Evolutionary conservation across 2,329 filamentous ascomycete species (phyloP), one percentile per base, ranked within the genome.

Genomic region (Sporothrix luriei): DNA sequence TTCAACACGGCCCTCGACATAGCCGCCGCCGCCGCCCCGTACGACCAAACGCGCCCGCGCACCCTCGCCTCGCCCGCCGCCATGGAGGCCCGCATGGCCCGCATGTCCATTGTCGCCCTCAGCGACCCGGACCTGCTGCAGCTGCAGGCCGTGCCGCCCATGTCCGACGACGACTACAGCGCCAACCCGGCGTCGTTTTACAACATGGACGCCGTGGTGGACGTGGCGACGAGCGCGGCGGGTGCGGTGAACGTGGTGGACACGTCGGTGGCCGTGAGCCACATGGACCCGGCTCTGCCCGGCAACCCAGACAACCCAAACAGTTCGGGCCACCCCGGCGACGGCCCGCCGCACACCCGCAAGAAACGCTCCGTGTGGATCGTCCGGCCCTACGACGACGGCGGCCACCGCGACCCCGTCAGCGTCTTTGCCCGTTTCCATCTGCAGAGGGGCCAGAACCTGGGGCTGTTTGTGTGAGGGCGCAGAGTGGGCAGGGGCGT

Each of bases 281-380:
- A 13, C 40, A 43, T 43, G 40, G 40, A 13, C 40, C 40, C 40
- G 9, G 3, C 2, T 13, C 40, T 2, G 40, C 40, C 65, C 3
- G 21, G 33, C 9, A 29, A n/a, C 33, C 57, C 40, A 43, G 14
- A 43, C 40, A 43, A 13, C 14, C 14, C 26, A n/a, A 49, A 40
- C n/a, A 40, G 59, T 9, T 38, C 65, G 69, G 21, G 62, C 16
- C 11, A 26, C 13, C 57, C n/a, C 26, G 21, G 21, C 52, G 72
- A 71, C 33, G 66, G 38, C 46, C 46, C 24, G 16, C 66, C 46
- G 10, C 68, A 29, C 19, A 61, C 68, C 2, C 40, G 24, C 2
- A 76, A 76, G 65, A 70, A 69, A 19, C 72, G 77, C 19, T 73
- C 74, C 0, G 74, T 78, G 55, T 78, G 77, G 77, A 65, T 78